Evolutionary conservation across 345 rosid genomes (phyloP).

Genomic region (Microthlaspi erraticum): DNA sequence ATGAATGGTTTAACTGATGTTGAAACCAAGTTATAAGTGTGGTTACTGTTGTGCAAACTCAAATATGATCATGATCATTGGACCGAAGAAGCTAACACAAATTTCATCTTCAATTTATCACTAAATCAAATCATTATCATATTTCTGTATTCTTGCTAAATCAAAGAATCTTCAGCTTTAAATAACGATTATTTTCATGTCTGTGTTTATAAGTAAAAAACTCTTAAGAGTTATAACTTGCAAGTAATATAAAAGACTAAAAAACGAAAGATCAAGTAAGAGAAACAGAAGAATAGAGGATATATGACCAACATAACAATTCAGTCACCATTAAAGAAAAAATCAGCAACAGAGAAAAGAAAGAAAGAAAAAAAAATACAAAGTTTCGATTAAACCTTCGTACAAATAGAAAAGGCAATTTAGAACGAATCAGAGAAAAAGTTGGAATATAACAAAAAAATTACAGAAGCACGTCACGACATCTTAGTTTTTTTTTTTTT

Average conservation of each 20-base stretch:
- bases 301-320: constrained; percentile 20
- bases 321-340: constrained; percentile 15
- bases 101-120: too few relatives aligned
- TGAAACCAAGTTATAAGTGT: not conserved
- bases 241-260: too few relatives aligned
- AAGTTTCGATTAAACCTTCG: constrained; percentile 38
- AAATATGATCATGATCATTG: constrained; percentile 1
- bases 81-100: not conserved
- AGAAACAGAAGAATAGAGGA: not conserved
- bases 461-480: constrained; percentile 41
- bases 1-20: not conserved
- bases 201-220: not conserved
- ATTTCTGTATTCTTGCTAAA: too few relatives aligned
- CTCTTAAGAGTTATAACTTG: not conserved
- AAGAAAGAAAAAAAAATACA: constrained; percentile 18
- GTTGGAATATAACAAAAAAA: constrained; percentile 28
- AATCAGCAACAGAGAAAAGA: constrained; percentile 11
- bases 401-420: constrained; percentile 40
- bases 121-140: too few relatives aligned
- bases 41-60: not conserved
- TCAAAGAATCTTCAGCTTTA: not conserved
- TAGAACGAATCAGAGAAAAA: constrained; percentile 17
- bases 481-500: constrained; percentile 16
- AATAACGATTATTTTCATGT: too few relatives aligned
- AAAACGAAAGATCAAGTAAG: not conserved